phyloP scores from a whole-genome alignment of 1,284 basidiomycete species.

The Trametes hirsuta region DNA sequence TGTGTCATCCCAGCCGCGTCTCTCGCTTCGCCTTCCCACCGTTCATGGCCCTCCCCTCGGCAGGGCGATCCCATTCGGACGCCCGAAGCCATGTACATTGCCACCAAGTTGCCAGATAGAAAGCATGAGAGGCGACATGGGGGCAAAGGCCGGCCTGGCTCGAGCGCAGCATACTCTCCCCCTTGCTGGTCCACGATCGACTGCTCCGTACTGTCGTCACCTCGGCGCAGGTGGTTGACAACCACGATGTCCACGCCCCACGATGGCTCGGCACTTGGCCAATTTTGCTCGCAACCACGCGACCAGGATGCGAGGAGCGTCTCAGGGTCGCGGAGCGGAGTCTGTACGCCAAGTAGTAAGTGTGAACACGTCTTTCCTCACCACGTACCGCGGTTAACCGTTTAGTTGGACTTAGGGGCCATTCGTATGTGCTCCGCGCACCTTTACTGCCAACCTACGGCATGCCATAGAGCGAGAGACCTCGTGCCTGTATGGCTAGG shows the following conservation, averaged over 20 bases:
- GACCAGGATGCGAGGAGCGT: background rate
- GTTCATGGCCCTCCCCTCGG: background rate
- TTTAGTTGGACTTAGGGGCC: background rate
- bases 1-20: background rate
- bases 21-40: background rate
- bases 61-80: background rate
- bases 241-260: no score
- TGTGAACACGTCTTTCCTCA: background rate
- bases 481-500: background rate
- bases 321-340: background rate
- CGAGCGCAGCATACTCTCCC: no score
- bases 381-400: slow-evolving; percentile 3
- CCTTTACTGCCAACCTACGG: background rate
- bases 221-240: no score
- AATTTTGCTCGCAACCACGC: background rate
- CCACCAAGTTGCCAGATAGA: background rate
- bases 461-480: background rate
- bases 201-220: no score
- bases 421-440: background rate
- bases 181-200: no score
- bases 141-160: background rate
- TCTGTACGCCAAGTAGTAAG: background rate
- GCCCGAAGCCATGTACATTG: background rate
- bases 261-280: no score
- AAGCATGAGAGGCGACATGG: background rate